Base-by-base conservation (phyloP, 257 asterid species). In the Capsicum pubescens region DNA sequence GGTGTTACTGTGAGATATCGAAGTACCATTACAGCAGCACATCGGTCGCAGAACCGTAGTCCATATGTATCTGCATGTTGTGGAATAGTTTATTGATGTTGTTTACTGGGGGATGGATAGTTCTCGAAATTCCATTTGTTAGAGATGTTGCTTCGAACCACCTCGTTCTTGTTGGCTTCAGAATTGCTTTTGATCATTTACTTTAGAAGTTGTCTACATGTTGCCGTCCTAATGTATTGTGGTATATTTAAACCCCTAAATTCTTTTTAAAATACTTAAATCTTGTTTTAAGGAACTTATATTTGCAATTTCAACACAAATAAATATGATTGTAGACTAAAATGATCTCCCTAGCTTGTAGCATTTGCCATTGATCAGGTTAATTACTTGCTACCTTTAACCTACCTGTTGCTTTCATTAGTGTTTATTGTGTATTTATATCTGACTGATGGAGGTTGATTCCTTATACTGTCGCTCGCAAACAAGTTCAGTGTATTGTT, bases 221-320 rank as follows among this genome's bases (percentile, higher is more conserved):
- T 11, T 7, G 32, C 68, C 10, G 44, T 5, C 6, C 44, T 32
- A 3, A 36, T 36, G 3, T n/a, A 14, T 6, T 36, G 6, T 2
- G 21, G 21, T 14, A 35, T 36, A 68, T 39, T 36, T 36, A 15
- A 68, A 15, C 76, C 46, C 50, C 72, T 7, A 3, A 3, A 15
- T 4, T 36, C 26, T 15, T 68, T 68, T 68, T 68, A 68, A 63
- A 63, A 36, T 35, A 15, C 21, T 15, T 16, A 2, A 8, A 66
- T 66, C 46, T 66, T 46, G 9, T 32, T 21, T 12, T 2, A 32
- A 66, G 48, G n/a, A 68, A 52, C 52, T 68, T 36, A 15, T 14
- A 68, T 7, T 68, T 35, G 76, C 52, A 14, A 36, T 52, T 68
- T 68, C 76, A 68, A 39, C 72, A 66, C n/a, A n/a, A 66, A 66